A percentile compares a stretch with the other conserved stretches of the same genome.
These are phyloP conservation scores for Lithohypha guttulata DNA, from an alignment of 2,329 filamentous ascomycete species.

Conservation along the genomic window DNA sequence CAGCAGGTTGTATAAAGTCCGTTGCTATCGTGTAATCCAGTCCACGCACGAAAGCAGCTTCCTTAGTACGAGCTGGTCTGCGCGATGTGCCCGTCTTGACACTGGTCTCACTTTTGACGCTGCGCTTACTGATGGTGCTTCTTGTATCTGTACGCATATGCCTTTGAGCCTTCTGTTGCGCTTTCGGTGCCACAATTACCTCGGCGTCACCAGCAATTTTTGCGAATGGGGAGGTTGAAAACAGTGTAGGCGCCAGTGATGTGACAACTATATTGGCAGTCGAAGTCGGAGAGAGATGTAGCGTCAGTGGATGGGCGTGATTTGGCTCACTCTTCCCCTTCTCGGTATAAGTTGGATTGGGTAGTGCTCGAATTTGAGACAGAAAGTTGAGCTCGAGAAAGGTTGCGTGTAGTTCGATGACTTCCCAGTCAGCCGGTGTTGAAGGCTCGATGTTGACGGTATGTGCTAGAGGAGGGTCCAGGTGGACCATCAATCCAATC, in stretches of 20 bases:
- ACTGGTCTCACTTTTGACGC: conserved; percentile 61
- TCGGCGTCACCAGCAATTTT: conserved; percentile 92
- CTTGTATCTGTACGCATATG: conserved; percentile 58
- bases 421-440: conserved; percentile 93
- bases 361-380: conserved; percentile 82
- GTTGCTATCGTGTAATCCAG: conserved; percentile 59
- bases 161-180: conserved; percentile 58
- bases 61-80: conserved; percentile 10
- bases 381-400: conserved; percentile 92
- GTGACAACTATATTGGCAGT: conserved; percentile 84
- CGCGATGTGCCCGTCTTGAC: conserved; percentile 33
- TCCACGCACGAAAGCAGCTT: conserved; percentile 60
- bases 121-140: conserved; percentile 72
- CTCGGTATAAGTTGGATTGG: conserved; percentile 62
- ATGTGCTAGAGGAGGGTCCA: conserved; percentile 82
- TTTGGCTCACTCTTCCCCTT: conserved; percentile 37
- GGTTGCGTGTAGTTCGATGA: conserved; percentile 92
- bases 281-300: conserved; percentile 90
- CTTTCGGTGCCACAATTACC: conserved; percentile 93
- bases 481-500: conserved; percentile 58
- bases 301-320: conserved; percentile 65
- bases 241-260: conserved; percentile 64
- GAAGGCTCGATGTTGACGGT: conserved; percentile 95
- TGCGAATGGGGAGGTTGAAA: conserved; percentile 63
- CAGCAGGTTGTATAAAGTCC: conserved; percentile 60